phyloP scores from a whole-genome alignment of 2,329 filamentous ascomycete species.

The Metarhizium brunneum region DNA sequence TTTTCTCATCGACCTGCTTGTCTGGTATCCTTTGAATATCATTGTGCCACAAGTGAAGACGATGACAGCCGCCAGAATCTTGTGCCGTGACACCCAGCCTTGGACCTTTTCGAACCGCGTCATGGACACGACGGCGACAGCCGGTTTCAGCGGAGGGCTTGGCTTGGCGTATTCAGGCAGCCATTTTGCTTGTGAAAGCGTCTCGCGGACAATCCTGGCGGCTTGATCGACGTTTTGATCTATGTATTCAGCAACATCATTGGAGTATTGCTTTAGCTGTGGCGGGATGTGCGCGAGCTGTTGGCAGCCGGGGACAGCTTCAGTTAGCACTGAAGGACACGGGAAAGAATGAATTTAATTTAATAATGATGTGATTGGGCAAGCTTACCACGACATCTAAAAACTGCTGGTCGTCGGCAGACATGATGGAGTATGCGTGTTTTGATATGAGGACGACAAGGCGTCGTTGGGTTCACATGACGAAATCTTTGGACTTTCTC shows the following conservation, averaged over 20 bases:
- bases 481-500: slow-evolving; percentile 2
- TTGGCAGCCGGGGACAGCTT: not conserved
- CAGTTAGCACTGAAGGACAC: not conserved
- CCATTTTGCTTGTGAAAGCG: slow-evolving; percentile 59
- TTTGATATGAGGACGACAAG: not conserved
- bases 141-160: slow-evolving; percentile 33
- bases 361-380: slow-evolving; percentile 16
- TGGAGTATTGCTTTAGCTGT: slow-evolving; percentile 62
- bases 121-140: slow-evolving; percentile 23
- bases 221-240: slow-evolving; percentile 73
- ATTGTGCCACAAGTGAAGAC: slow-evolving; percentile 62
- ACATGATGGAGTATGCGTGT: slow-evolving; percentile 44
- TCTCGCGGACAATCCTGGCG: slow-evolving; percentile 60
- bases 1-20: slow-evolving; percentile 50
- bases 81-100: slow-evolving; percentile 65
- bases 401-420: slow-evolving; percentile 70
- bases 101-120: slow-evolving; percentile 44
- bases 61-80: slow-evolving; percentile 61
- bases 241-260: slow-evolving; percentile 67
- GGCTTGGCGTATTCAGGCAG: slow-evolving; percentile 60
- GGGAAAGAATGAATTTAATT: not conserved
- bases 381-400: slow-evolving; percentile 54
- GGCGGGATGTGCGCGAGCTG: slow-evolving; percentile 45
- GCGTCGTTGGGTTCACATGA: slow-evolving; percentile 4
- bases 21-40: slow-evolving; percentile 41